phyloP scores from a whole-genome alignment of 441 rosid species.

The Erysimum cheiri region DNA sequence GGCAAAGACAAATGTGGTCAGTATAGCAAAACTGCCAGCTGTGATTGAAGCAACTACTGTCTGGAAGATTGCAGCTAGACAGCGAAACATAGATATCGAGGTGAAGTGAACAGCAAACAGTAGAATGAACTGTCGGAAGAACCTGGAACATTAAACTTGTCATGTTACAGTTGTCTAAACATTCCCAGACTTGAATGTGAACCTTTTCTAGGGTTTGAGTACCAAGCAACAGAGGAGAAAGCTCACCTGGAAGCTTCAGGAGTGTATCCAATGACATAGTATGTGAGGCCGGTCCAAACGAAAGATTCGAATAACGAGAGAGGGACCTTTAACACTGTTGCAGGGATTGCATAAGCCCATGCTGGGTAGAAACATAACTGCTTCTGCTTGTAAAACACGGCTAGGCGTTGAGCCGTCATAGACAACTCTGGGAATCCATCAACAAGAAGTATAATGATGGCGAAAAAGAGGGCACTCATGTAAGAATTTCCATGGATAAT shows the following conservation, averaged over 20 bases:
- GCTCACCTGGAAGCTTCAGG: slow-evolving; percentile 58
- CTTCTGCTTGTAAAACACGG: slow-evolving; percentile 93
- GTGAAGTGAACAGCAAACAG: slow-evolving; percentile 54
- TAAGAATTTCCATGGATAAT: slow-evolving; percentile 71
- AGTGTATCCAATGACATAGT: slow-evolving; percentile 68
- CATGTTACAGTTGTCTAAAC: neutral
- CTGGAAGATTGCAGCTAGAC: slow-evolving; percentile 56
- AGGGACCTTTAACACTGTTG: slow-evolving; percentile 87
- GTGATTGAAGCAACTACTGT: slow-evolving; percentile 50
- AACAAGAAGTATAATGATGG: slow-evolving; percentile 58
- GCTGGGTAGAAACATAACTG: slow-evolving; percentile 84
- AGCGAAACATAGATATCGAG: slow-evolving; percentile 62
- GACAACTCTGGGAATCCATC: slow-evolving; percentile 86
- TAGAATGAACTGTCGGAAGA: slow-evolving; percentile 56
- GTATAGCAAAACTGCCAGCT: slow-evolving; percentile 53
- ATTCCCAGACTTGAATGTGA: neutral
- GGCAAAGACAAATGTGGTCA: slow-evolving; percentile 48
- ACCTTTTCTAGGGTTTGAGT: neutral
- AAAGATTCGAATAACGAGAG: slow-evolving; percentile 64
- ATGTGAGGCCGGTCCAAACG: slow-evolving; percentile 73
- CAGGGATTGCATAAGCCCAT: slow-evolving; percentile 90
- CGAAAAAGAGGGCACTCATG: slow-evolving; percentile 71
- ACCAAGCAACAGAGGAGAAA: slow-evolving; percentile 16
- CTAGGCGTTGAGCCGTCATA: slow-evolving; percentile 77
- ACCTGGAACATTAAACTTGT: slow-evolving; percentile 46